These are phyloP conservation scores for Pseudotulostoma volvatum DNA, from an alignment of 495 filamentous ascomycete genomes.

Conservation along the genomic window DNA sequence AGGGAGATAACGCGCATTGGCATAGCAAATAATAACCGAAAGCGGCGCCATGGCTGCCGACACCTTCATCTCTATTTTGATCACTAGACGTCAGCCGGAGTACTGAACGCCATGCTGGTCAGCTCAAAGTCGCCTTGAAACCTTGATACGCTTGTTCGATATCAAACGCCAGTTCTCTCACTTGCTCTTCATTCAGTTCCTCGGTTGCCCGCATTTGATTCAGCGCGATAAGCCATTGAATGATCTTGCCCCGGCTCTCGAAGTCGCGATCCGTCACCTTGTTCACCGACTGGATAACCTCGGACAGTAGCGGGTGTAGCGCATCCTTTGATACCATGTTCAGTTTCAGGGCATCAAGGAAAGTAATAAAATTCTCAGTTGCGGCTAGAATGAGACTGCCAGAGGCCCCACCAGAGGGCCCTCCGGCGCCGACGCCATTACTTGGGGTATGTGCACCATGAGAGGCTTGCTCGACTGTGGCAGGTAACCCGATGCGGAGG, in stretches of 20 bases:
- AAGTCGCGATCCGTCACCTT: conserved; percentile 90
- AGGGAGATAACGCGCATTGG: too few relatives aligned
- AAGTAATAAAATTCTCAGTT: conserved; percentile 96
- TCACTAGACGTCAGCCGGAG: background rate
- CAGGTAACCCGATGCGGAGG: conserved; percentile 71
- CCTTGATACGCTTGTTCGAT: conserved; percentile 84
- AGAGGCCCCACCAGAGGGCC: conserved; percentile 34
- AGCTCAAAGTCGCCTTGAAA: conserved; percentile 60
- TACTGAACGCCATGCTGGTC: conserved; percentile 1
- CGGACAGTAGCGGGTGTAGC: conserved; percentile 79
- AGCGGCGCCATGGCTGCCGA: too few relatives aligned
- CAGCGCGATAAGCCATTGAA: conserved; percentile 91
- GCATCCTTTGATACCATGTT: conserved; percentile 87
- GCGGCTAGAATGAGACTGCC: conserved; percentile 68
- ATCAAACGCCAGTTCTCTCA: conserved; percentile 71
- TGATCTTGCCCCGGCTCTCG: conserved; percentile 86
- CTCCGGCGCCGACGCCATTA: conserved; percentile 21
- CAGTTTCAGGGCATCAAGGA: conserved; percentile 82
- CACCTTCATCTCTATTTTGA: background rate
- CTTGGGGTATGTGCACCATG: conserved; percentile 24
- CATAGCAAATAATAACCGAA: too few relatives aligned
- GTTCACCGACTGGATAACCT: conserved; percentile 91
- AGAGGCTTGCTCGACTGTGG: conserved; percentile 41
- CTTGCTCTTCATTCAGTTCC: conserved; percentile 74
- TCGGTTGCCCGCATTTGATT: conserved; percentile 96